These are phyloP conservation scores for Brasenia schreberi DNA, from an alignment of 164 flowering plant genomes.

Conservation along the genomic window DNA sequence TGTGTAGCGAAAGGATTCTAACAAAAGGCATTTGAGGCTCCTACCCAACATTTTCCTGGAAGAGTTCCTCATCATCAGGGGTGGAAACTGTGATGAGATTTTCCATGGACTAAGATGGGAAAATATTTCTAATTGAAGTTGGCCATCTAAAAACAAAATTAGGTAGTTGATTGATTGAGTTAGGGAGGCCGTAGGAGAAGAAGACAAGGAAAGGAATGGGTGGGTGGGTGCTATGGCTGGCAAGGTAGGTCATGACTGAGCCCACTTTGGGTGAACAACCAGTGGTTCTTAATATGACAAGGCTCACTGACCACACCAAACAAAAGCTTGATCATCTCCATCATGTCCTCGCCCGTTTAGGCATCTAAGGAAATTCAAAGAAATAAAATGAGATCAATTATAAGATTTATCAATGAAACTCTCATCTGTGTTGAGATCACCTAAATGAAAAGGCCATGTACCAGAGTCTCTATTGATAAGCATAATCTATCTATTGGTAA, in stretches of 20 bases:
- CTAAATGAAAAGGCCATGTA: no score
- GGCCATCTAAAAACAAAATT: background rate
- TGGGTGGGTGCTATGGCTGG: background rate
- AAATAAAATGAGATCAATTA: no score
- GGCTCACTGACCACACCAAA: background rate
- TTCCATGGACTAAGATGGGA: background rate
- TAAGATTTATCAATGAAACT: no score
- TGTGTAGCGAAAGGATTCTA: no score
- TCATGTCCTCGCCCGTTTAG: background rate
- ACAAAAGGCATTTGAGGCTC: no score
- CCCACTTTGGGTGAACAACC: background rate
- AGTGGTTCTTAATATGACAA: background rate
- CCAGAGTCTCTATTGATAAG: no score
- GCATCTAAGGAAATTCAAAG: background rate
- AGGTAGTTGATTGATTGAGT: background rate
- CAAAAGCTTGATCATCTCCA: background rate
- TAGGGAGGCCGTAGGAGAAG: background rate
- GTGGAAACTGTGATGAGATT: no score
- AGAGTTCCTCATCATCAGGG: no score
- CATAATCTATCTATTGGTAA: no score
- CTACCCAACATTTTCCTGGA: no score
- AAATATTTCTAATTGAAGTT: background rate
- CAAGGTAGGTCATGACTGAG: background rate
- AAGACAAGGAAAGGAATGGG: background rate
- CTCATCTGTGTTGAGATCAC: no score